A percentile compares a stretch with the other conserved stretches of the same genome.
phyloP scores from a whole-genome alignment of 495 filamentous ascomycete species.

The Hypoxylon fuscum region DNA sequence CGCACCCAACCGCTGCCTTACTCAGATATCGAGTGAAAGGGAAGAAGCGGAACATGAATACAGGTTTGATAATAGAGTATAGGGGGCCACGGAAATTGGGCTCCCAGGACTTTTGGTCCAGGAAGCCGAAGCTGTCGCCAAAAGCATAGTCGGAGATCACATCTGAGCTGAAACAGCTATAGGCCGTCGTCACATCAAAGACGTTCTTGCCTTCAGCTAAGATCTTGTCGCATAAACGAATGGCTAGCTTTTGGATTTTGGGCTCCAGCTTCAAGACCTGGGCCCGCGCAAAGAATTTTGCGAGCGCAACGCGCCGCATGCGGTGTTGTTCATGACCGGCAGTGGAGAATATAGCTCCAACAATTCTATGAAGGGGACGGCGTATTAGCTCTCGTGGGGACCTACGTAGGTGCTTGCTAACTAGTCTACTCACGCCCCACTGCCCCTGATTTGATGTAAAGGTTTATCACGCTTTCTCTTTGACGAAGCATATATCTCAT shows the following conservation, averaged over 20 bases:
- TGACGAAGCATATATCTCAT: slow-evolving; percentile 50
- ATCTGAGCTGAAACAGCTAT: slow-evolving; percentile 45
- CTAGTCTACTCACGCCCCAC: too few species aligned
- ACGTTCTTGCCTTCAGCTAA: slow-evolving; percentile 13
- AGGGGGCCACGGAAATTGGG: too few species aligned
- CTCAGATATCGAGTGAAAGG: too few species aligned
- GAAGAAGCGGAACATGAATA: slow-evolving; percentile 24
- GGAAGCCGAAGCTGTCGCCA: slow-evolving; percentile 42
- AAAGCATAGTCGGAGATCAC: slow-evolving; percentile 45
- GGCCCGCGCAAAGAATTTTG: background rate
- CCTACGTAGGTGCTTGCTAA: too few species aligned
- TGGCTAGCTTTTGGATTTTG: too few species aligned
- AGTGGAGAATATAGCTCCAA: slow-evolving; percentile 1
- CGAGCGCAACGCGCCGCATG: background rate
- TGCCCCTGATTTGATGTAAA: too few species aligned
- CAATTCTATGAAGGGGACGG: too few species aligned
- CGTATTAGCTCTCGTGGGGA: too few species aligned
- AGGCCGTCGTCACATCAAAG: slow-evolving; percentile 39
- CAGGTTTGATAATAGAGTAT: too few species aligned
- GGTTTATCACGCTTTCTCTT: too few species aligned
- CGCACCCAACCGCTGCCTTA: too few species aligned
- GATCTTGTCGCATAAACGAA: too few species aligned
- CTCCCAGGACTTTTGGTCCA: slow-evolving; percentile 39
- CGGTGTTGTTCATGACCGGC: background rate
- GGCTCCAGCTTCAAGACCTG: background rate